Evolutionary conservation across 495 filamentous ascomycete genomes (phyloP), one percentile per base, ranked within the genome.

Genomic region (Beverwykella pulmonaria): DNA sequence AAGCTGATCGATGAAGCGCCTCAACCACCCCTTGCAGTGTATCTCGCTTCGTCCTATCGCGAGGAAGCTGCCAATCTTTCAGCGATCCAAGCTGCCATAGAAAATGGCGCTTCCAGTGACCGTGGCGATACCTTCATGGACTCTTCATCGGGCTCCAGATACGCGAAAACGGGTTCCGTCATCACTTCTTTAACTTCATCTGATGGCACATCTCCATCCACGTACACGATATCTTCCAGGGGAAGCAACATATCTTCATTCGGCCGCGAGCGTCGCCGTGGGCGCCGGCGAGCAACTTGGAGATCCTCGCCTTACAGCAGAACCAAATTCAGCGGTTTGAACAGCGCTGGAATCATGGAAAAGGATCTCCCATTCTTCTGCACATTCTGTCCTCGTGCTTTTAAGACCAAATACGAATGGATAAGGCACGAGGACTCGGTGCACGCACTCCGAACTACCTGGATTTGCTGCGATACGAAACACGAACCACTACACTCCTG

Each of bases 321-420:
- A 49, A 19, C 53, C 1, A 69, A 59, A 25, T 10, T 54, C 60
- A 32, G 19, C 17, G 55, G 59, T 19, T 41, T 52, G 4, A 53
- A 56, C 22, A 19, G n/a, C 47, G 53, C 34, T 20, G 41, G 62
- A 1, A 44, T 53, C 7, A 27, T 27, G 44, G 15, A 44, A 15
- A 23, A 47, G 12, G 50, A 66, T n/a, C 41, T 61, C 6, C 48
- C 62, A 15, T 71, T 63, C 47, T 71, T 65, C 50, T 71, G 69
- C 49, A 71, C 69, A 7, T 71, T 71, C 30, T 71, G 69, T 27
- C 53, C 49, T 2, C 47, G 52, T 4, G 49, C 58, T 12, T 67
- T 63, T 48, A 60, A 53, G 26, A 59, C 58, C 8, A 71, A 71
- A 44, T 71, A 63, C 34, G 69, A 71, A 50, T 71, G 69, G 69